Evolutionary conservation across 2,329 filamentous ascomycete genomes (phyloP).

Genomic region (Xylaria sp.): DNA sequence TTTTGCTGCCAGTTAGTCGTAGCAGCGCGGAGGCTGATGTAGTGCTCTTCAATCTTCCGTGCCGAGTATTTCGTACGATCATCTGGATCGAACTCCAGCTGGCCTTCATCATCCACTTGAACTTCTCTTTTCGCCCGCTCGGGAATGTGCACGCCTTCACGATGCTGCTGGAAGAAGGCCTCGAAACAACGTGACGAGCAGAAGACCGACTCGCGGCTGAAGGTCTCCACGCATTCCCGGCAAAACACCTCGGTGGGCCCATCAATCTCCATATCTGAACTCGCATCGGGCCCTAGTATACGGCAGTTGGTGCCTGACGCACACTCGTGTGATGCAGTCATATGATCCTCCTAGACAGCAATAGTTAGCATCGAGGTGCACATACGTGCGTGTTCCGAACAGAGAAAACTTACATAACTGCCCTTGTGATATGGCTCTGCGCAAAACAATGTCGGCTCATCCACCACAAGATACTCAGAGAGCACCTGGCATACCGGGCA

Average conservation of each 20-base stretch:
- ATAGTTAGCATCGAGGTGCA: slow-evolving; percentile 23
- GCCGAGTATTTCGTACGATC: slow-evolving; percentile 27
- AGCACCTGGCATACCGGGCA: slow-evolving; percentile 45
- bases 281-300: slow-evolving; percentile 35
- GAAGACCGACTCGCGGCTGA: slow-evolving; percentile 36
- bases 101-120: slow-evolving; percentile 26
- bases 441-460: slow-evolving; percentile 41
- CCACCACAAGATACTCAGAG: slow-evolving; percentile 32
- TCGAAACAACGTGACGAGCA: slow-evolving; percentile 41
- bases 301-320: slow-evolving; percentile 38
- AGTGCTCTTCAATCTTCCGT: slow-evolving; percentile 27
- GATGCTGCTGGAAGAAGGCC: slow-evolving; percentile 38
- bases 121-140: slow-evolving; percentile 26
- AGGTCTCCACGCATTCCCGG: slow-evolving; percentile 36
- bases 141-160: slow-evolving; percentile 33
- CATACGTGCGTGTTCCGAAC: not conserved
- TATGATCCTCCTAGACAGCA: slow-evolving; percentile 35
- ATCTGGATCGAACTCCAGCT: slow-evolving; percentile 24
- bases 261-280: slow-evolving; percentile 36
- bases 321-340: slow-evolving; percentile 38
- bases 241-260: slow-evolving; percentile 35
- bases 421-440: slow-evolving; percentile 39
- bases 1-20: slow-evolving; percentile 23
- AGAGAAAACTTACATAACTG: slow-evolving; percentile 36
- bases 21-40: slow-evolving; percentile 27